These are phyloP conservation scores for Boletellus sp. DNA, from an alignment of 1,284 basidiomycete genomes.

Conservation along the genomic window DNA sequence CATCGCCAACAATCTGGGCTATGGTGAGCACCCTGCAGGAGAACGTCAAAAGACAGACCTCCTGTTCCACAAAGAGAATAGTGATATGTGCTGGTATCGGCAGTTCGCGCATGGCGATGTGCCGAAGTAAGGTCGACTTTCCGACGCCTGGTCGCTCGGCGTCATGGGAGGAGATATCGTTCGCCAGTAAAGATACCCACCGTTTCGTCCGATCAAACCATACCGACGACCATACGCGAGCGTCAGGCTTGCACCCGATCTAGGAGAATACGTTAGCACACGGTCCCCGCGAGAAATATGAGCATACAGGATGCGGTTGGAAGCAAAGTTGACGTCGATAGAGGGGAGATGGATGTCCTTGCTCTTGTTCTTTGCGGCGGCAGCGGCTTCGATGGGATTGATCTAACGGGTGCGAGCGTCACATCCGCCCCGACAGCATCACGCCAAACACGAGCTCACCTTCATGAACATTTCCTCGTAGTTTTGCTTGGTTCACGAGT, in stretches of 20 bases:
- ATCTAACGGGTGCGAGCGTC: constrained; percentile 49
- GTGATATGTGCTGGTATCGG: constrained; percentile 92
- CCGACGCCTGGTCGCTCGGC: constrained; percentile 67
- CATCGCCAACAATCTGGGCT: constrained; percentile 83
- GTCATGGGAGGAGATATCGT: not conserved
- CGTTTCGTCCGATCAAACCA: constrained; percentile 82
- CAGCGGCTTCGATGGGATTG: constrained; percentile 87
- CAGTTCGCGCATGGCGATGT: constrained; percentile 94
- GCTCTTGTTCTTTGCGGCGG: constrained; percentile 85
- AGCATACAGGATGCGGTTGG: constrained; percentile 84
- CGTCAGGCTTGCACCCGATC: constrained; percentile 81
- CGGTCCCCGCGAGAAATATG: constrained; percentile 8
- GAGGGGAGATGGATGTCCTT: constrained; percentile 95
- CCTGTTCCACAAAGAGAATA: constrained; percentile 98
- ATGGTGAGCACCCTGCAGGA: constrained; percentile 2
- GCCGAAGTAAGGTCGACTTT: constrained; percentile 95
- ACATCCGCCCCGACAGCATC: not conserved
- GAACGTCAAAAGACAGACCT: constrained; percentile 47
- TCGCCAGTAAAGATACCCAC: constrained; percentile 29
- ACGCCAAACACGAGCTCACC: constrained; percentile 32
- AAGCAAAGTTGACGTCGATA: constrained; percentile 94
- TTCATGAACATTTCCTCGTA: constrained; percentile 99
- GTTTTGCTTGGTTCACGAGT: constrained; percentile 58
- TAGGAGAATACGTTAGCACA: constrained; percentile 28
- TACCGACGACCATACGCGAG: constrained; percentile 88